Conservation (phyloP, 768 basidiomycete genomes). For the Russula compacta region DNA sequence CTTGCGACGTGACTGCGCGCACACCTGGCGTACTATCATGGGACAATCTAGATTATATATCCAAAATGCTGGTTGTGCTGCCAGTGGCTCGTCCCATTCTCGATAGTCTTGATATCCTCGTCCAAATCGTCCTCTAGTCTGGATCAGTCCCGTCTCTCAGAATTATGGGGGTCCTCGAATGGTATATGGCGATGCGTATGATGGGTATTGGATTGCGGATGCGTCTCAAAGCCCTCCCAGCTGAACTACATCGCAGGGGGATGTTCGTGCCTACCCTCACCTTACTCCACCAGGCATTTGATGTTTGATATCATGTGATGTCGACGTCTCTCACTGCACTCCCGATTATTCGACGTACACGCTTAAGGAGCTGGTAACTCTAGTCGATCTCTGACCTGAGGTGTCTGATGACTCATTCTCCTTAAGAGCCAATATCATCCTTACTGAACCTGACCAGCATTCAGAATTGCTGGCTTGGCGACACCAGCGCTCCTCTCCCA, state of each 20-base stretch:
- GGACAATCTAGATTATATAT: slow-evolving; percentile 85
- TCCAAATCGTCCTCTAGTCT: slow-evolving; percentile 36
- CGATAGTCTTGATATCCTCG: background rate
- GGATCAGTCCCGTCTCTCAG: slow-evolving; percentile 77
- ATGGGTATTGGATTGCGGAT: slow-evolving; percentile 79
- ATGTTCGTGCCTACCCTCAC: slow-evolving; percentile 40
- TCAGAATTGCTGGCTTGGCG: slow-evolving; percentile 79
- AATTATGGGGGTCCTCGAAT: slow-evolving; percentile 66
- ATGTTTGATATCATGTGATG: slow-evolving; percentile 89
- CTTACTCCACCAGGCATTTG: slow-evolving; percentile 40
- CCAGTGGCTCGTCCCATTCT: slow-evolving; percentile 35
- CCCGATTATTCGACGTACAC: slow-evolving; percentile 56
- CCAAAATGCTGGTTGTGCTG: slow-evolving; percentile 73
- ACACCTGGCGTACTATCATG: slow-evolving; percentile 69
- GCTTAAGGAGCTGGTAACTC: slow-evolving; percentile 52
- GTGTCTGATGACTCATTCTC: background rate
- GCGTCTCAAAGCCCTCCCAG: slow-evolving; percentile 56
- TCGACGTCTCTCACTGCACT: slow-evolving; percentile 42
- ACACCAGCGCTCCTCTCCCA: slow-evolving; percentile 59
- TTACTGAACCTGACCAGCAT: slow-evolving; percentile 72
- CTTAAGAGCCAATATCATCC: slow-evolving; percentile 60
- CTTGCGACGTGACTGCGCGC: slow-evolving; percentile 63
- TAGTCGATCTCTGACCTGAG: background rate
- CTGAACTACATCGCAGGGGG: slow-evolving; percentile 56
- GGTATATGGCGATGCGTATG: slow-evolving; percentile 77